Conservation (phyloP, 108 stramenopile species). For the Skeletonema potamos region DNA sequence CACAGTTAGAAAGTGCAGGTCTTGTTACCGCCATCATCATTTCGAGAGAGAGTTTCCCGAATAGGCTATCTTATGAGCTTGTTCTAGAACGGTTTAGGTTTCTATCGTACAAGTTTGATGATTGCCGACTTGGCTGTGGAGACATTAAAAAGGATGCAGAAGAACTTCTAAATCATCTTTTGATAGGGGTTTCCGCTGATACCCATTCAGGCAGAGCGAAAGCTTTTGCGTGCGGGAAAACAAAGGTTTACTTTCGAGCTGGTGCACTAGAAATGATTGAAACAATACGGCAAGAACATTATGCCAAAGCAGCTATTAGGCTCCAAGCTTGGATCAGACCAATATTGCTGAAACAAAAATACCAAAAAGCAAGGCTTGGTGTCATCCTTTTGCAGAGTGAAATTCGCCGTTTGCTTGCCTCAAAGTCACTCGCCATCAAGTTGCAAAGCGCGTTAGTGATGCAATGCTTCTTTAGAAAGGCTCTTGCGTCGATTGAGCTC, state of each 20-base stretch:
- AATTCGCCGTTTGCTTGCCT: slow-evolving; percentile 36
- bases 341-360: slow-evolving; percentile 36
- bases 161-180: slow-evolving; percentile 27
- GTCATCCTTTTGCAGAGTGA: slow-evolving; percentile 48
- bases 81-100: slow-evolving; percentile 73
- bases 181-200: slow-evolving; percentile 32
- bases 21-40: slow-evolving; percentile 90
- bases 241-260: slow-evolving; percentile 82
- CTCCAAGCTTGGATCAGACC: slow-evolving; percentile 61
- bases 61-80: slow-evolving; percentile 73
- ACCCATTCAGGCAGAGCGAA: slow-evolving; percentile 46
- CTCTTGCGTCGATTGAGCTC: slow-evolving; percentile 43
- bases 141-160: slow-evolving; percentile 38
- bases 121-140: slow-evolving; percentile 28
- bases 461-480: slow-evolving; percentile 72
- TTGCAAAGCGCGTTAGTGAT: slow-evolving; percentile 44
- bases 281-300: slow-evolving; percentile 60
- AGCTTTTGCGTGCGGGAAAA: slow-evolving; percentile 82
- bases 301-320: slow-evolving; percentile 50
- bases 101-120: slow-evolving; percentile 40
- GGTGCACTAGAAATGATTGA: slow-evolving; percentile 84
- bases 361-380: slow-evolving; percentile 34
- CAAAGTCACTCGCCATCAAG: slow-evolving; percentile 23
- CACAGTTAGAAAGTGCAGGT: slow-evolving; percentile 93
- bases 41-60: slow-evolving; percentile 90